A percentile compares a stretch with the other conserved stretches of the same genome.
phyloP scores from a whole-genome alignment of 768 basidiomycete genomes.

The Tricholoma sp. region DNA sequence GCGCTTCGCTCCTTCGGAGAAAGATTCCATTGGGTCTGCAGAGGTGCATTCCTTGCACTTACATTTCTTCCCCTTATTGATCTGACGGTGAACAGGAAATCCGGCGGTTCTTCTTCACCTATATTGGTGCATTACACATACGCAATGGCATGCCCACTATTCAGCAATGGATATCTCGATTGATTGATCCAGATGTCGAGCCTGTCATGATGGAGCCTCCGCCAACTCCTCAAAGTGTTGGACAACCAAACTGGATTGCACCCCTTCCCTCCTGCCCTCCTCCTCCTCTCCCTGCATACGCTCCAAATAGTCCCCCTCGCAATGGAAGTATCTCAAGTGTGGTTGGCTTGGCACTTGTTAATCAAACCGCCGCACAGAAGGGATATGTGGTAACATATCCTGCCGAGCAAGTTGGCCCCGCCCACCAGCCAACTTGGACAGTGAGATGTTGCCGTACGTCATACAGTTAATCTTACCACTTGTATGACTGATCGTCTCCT shows the following conservation, averaged over 20 bases:
- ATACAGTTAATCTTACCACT: not conserved
- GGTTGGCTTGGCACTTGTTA: slow-evolving; percentile 43
- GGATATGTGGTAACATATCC: slow-evolving; percentile 41
- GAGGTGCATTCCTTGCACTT: slow-evolving; percentile 9
- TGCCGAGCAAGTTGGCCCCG: slow-evolving; percentile 41
- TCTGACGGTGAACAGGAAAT: slow-evolving; percentile 39
- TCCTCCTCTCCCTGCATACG: slow-evolving; percentile 27
- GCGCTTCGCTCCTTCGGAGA: slow-evolving; percentile 38
- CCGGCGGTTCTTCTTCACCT: slow-evolving; percentile 49
- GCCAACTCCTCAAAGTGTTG: slow-evolving; percentile 8
- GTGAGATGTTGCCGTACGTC: slow-evolving; percentile 48
- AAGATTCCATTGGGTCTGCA: slow-evolving; percentile 30
- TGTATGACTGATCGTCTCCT: not conserved
- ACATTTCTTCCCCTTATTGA: not conserved
- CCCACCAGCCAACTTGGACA: slow-evolving; percentile 54
- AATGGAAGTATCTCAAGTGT: slow-evolving; percentile 14
- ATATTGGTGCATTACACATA: slow-evolving; percentile 63
- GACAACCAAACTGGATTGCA: slow-evolving; percentile 6
- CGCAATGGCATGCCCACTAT: slow-evolving; percentile 46
- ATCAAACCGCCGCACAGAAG: slow-evolving; percentile 49
- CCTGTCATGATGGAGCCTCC: slow-evolving; percentile 3
- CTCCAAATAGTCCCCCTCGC: slow-evolving; percentile 8
- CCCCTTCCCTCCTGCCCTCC: slow-evolving; percentile 22
- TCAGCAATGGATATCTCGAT: slow-evolving; percentile 52
- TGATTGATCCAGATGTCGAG: slow-evolving; percentile 44